These are phyloP conservation scores for Catunica adiposa DNA, from an alignment of 2,329 filamentous ascomycete species.

Conservation along the genomic window DNA sequence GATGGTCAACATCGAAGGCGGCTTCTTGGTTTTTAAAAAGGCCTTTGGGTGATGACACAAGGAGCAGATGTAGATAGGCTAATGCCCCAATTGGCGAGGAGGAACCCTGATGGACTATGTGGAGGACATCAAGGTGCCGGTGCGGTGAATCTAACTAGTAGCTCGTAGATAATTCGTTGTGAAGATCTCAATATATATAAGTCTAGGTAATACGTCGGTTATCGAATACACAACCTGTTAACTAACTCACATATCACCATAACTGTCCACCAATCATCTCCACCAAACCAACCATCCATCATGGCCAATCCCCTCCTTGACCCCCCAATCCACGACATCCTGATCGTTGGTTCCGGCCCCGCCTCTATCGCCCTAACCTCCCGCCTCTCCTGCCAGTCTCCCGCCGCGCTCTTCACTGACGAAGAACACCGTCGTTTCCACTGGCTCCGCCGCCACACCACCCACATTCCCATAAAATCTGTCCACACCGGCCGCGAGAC, in stretches of 20 bases:
- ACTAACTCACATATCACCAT: background rate
- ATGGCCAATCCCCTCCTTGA: background rate
- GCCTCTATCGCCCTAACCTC: conserved; percentile 60
- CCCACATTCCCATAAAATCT: conserved; percentile 39
- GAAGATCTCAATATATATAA: background rate
- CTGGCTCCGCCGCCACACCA: conserved; percentile 53
- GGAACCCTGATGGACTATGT: background rate
- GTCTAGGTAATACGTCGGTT: no score
- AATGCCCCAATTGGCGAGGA: no score
- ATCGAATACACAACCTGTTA: background rate
- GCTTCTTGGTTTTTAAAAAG: no score
- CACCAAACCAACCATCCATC: background rate
- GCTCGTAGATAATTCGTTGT: no score
- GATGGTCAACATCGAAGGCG: background rate
- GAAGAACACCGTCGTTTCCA: conserved; percentile 69
- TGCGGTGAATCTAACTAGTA: no score
- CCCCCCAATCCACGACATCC: conserved; percentile 36
- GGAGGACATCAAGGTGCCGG: background rate
- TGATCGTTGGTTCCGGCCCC: conserved; percentile 60
- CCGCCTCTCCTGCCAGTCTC: conserved; percentile 53
- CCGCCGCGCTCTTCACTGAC: conserved; percentile 67
- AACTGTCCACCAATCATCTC: background rate
- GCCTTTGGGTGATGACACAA: no score
- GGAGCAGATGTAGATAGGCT: background rate
- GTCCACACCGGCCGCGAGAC: conserved; percentile 22